These are phyloP conservation scores for Forsythia suspensa DNA, from an alignment of 257 asterid species.

Conservation along the genomic window DNA sequence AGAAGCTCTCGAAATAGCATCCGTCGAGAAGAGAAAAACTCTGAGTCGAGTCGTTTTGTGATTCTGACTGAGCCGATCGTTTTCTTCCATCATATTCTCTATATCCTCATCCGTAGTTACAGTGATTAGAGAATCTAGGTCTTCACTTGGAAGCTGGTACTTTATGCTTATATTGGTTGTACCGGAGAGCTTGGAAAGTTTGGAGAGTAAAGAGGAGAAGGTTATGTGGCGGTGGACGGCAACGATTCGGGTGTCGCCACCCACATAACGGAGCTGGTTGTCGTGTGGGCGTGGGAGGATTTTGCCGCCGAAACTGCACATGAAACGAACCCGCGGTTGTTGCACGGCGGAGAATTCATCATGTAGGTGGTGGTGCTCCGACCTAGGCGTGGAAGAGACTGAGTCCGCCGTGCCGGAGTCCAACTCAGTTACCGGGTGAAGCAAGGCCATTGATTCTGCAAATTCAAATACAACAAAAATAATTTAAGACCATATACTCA, in stretches of 20 bases:
- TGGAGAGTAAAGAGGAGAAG: constrained; percentile 52
- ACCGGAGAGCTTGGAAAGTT: constrained; percentile 69
- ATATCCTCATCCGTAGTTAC: constrained; percentile 81
- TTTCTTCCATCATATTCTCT: constrained; percentile 94
- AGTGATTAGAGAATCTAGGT: constrained; percentile 79
- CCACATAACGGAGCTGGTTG: constrained; percentile 83
- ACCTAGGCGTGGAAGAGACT: constrained; percentile 75
- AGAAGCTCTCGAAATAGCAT: constrained; percentile 50
- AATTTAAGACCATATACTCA: background rate
- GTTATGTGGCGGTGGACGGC: constrained; percentile 71
- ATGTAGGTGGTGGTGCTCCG: constrained; percentile 41
- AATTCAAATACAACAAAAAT: background rate
- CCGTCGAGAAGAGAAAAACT: constrained; percentile 61
- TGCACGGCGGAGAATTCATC: constrained; percentile 34
- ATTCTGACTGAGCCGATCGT: constrained; percentile 63
- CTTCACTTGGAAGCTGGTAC: constrained; percentile 95
- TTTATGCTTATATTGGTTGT: constrained; percentile 59
- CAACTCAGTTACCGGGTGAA: constrained; percentile 40
- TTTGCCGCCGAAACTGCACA: constrained; percentile 94
- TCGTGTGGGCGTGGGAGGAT: constrained; percentile 88
- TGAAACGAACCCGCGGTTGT: constrained; percentile 67
- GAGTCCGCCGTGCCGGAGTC: constrained; percentile 63
- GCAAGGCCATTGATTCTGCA: constrained; percentile 45
- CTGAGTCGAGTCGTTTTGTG: constrained; percentile 72
- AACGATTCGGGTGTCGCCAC: constrained; percentile 80